A percentile compares a stretch with the other conserved stretches of the same genome.
Evolutionary conservation across 306 rosid species (phyloP).

Genomic region (Mucuna pruriens): DNA sequence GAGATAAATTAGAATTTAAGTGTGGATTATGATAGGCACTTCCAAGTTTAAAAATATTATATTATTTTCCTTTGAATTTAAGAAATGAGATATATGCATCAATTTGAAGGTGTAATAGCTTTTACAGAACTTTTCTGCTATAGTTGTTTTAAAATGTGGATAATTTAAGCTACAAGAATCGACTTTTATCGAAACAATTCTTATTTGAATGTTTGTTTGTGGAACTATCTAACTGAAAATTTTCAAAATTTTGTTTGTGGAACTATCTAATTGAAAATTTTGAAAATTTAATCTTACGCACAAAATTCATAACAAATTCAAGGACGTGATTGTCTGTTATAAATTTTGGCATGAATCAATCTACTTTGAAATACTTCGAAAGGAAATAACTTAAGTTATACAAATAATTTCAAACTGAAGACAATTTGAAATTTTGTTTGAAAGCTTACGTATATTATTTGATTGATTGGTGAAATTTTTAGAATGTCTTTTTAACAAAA

Average conservation of each 20-base stretch:
- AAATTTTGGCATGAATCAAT: not conserved
- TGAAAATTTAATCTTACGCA: not conserved
- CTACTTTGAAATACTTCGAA: no score
- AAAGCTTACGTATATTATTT: not conserved
- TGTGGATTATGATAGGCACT: not conserved
- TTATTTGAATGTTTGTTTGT: not conserved
- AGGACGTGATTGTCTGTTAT: not conserved
- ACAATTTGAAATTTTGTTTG: not conserved
- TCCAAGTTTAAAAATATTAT: not conserved
- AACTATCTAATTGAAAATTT: not conserved
- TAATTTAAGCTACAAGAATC: not conserved
- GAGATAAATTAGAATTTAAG: not conserved
- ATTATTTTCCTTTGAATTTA: no score
- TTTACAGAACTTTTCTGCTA: not conserved
- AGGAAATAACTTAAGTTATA: not conserved
- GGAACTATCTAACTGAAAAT: not conserved
- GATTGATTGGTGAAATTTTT: no score
- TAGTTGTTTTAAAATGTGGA: not conserved
- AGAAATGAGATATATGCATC: no score
- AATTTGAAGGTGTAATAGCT: not conserved
- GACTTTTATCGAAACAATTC: not conserved
- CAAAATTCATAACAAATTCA: not conserved
- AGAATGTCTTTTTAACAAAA: not conserved
- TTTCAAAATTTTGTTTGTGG: not conserved
- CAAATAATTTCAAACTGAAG: not conserved